Evolutionary conservation across 2,329 filamentous ascomycete genomes (phyloP), one percentile per base, ranked within the genome.

Genomic region (Arthroderma uncinatum): DNA sequence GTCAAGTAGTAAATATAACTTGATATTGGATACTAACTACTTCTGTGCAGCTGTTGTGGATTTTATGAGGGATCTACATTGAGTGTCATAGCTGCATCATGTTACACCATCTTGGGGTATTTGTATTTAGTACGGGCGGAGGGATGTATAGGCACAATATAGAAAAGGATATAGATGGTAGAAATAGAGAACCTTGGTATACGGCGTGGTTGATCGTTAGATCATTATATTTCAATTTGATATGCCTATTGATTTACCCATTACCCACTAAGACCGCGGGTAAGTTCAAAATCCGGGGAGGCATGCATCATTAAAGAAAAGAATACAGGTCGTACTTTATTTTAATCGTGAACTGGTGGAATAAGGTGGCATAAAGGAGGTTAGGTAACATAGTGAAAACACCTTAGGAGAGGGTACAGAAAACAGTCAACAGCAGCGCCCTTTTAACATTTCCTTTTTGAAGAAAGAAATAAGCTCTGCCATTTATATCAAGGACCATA

Each of bases 301-400:
- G 21, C 4, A 5, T 14, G 34, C 10, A 14, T 14, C 33, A 44
- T 16, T 14, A 30, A 30, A 50, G 8, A 16, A 23, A 37, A 39
- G 33, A 33, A 54, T 25, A 54, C 52, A 37, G 33, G 52, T 16
- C 33, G 53, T 47, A 47, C 53, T 60, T 60, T 57, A 48, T 56
- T 60, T 58, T 50, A 33, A 30, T 50, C 47, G 12, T 50, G 47
- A 50, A 50, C 47, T 50, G 40, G 21, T 25, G 21, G 47, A 30
- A 33, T 30, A 30, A 16, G 23, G 47, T 30, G 47, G 25, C 47
- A 50, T 50, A 34, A 50, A 33, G n/a, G n/a, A 50, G 47, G 47
- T 50, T 33, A 30, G 47, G 25, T 50, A 33, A 33, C 25, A 50
- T 50, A 19, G 47, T 50, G 14, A 50, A 50, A 50, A 50, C 47